Conservation (phyloP, 371 early-diverging fungal genomes). For the Mortierella polycephala region DNA sequence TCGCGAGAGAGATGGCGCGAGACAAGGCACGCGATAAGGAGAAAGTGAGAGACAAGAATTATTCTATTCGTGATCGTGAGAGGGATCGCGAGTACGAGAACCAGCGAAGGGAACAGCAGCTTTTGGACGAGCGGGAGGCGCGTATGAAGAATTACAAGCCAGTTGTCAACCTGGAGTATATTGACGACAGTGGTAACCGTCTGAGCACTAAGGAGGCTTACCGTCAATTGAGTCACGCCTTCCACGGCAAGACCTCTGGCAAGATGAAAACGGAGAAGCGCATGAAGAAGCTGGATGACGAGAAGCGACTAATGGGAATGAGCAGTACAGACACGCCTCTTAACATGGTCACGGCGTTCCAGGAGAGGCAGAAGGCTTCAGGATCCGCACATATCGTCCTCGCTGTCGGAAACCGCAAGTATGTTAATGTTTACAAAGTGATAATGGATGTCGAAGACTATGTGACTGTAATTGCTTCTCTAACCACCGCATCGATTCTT, state of each 20-base stretch:
- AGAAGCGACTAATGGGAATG: slow-evolving; percentile 81
- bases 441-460: too few species aligned
- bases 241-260: slow-evolving; percentile 94
- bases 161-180: slow-evolving; percentile 89
- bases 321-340: slow-evolving; percentile 83
- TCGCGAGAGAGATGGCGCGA: slow-evolving; percentile 55
- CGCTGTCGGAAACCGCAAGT: slow-evolving; percentile 80
- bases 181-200: slow-evolving; percentile 86
- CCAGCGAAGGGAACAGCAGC: slow-evolving; percentile 67
- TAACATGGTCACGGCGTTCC: slow-evolving; percentile 77
- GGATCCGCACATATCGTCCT: slow-evolving; percentile 87
- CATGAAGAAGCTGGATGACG: slow-evolving; percentile 83
- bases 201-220: slow-evolving; percentile 93
- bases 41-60: slow-evolving; percentile 36
- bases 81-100: slow-evolving; percentile 55
- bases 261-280: slow-evolving; percentile 95
- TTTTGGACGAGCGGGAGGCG: slow-evolving; percentile 79
- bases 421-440: slow-evolving; percentile 14
- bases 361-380: slow-evolving; percentile 76
- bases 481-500: neutral
- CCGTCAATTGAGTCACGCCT: slow-evolving; percentile 91
- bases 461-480: too few species aligned
- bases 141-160: slow-evolving; percentile 93
- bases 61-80: slow-evolving; percentile 49
- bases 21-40: slow-evolving; percentile 63